phyloP scores from a whole-genome alignment of 2,329 filamentous ascomycete species.

The Neofusicoccum parvum region DNA sequence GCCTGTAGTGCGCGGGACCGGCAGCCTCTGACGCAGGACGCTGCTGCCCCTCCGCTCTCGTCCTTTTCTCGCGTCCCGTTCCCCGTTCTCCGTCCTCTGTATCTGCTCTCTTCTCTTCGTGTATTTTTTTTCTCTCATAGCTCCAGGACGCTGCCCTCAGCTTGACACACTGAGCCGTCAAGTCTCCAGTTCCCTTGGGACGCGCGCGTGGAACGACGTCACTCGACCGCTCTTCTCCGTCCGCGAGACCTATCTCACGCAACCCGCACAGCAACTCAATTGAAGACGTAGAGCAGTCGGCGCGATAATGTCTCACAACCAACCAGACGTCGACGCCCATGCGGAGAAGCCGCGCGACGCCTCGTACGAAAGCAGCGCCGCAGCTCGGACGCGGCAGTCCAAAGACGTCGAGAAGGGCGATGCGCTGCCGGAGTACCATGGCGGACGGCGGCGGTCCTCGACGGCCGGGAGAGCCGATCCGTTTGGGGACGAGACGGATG shows the following conservation, averaged over 20 bases:
- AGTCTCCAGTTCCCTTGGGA: too few species aligned
- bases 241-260: neutral
- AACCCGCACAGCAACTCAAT: neutral
- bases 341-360: slow-evolving; percentile 3
- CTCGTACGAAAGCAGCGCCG: neutral
- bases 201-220: too few species aligned
- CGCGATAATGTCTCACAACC: neutral
- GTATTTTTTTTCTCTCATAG: too few species aligned
- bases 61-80: neutral
- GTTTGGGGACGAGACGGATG: slow-evolving; percentile 34
- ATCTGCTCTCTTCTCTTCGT: too few species aligned
- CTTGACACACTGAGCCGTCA: too few species aligned
- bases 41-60: neutral
- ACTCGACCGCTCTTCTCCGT: neutral
- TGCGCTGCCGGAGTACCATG: neutral
- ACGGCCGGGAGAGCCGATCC: slow-evolving; percentile 7
- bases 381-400: neutral
- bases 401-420: slow-evolving; percentile 9
- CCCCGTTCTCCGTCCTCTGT: too few species aligned
- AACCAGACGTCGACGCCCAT: neutral
- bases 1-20: neutral
- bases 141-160: too few species aligned
- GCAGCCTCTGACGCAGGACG: neutral
- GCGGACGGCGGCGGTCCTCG: neutral
- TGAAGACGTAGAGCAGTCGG: too few species aligned